These are phyloP conservation scores for Tephrocybe rancida DNA, from an alignment of 768 basidiomycete species.

Conservation along the genomic window DNA sequence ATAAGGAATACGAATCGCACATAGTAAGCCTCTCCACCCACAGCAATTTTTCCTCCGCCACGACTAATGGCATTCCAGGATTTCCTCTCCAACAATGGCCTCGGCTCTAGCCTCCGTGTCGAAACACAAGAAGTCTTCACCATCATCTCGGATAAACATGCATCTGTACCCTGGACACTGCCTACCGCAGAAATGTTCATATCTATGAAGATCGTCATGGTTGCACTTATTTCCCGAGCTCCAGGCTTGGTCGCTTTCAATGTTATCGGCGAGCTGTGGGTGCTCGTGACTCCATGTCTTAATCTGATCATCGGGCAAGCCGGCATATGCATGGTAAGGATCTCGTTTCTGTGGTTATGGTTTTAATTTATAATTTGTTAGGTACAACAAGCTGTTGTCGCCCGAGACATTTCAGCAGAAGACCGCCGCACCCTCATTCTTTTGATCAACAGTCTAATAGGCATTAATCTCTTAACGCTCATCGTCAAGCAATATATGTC, in stretches of 20 bases:
- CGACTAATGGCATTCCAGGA: background rate
- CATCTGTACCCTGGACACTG: background rate
- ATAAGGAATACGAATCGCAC: background rate
- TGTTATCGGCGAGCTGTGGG: slow-evolving; percentile 30
- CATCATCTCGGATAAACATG: slow-evolving; percentile 28
- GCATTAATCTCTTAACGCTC: slow-evolving; percentile 23
- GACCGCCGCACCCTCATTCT: slow-evolving; percentile 9
- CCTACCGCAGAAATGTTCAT: background rate
- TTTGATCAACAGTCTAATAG: slow-evolving; percentile 30
- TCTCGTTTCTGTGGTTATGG: background rate
- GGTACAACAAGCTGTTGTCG: slow-evolving; percentile 14
- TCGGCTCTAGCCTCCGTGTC: slow-evolving; percentile 16
- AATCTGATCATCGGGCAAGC: slow-evolving; percentile 26
- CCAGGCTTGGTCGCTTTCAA: slow-evolving; percentile 24
- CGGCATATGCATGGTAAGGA: background rate
- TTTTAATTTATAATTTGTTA: background rate
- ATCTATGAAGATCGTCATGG: slow-evolving; percentile 21
- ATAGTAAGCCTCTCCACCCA: background rate
- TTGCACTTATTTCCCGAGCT: slow-evolving; percentile 23
- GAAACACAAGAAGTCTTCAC: slow-evolving; percentile 37
- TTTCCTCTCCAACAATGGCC: background rate
- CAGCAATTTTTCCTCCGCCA: background rate
- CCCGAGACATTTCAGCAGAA: slow-evolving; percentile 5
- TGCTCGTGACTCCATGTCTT: slow-evolving; percentile 34
- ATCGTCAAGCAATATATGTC: slow-evolving; percentile 21